Evolutionary conservation across 129 eudicot genomes (phyloP).

Genomic region (Lonicera japonica): DNA sequence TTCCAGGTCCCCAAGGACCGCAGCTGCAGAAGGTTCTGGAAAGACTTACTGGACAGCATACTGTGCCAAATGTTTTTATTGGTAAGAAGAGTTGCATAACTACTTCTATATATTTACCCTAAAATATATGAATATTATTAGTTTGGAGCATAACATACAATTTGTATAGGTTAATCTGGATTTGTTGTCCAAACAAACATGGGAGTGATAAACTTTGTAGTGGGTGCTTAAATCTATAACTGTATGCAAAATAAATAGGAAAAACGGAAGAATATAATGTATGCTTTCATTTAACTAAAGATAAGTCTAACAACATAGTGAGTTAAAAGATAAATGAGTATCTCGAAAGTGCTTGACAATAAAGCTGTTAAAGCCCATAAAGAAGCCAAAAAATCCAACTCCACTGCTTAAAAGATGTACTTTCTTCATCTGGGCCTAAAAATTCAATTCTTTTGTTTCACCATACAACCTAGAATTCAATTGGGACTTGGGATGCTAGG

Average conservation of each 20-base stretch:
- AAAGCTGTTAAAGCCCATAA: neutral
- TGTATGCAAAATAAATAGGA: neutral
- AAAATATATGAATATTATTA: neutral
- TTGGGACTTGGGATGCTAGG: too few relatives aligned
- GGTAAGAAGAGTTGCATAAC: conserved; percentile 41
- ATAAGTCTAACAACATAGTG: neutral
- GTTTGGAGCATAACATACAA: neutral
- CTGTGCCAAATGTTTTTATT: conserved; percentile 91
- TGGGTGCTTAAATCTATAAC: neutral
- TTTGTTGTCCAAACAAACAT: neutral
- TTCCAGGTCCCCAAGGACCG: conserved; percentile 80
- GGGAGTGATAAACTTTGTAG: neutral
- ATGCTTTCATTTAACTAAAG: neutral
- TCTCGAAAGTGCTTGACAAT: neutral
- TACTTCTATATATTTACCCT: neutral
- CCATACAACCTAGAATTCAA: too few relatives aligned
- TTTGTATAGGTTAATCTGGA: neutral
- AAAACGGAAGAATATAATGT: too few relatives aligned
- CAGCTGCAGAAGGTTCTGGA: conserved; percentile 80
- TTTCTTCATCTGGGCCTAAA: too few relatives aligned
- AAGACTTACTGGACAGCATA: conserved; percentile 81
- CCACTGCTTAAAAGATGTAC: too few relatives aligned
- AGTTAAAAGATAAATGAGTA: neutral
- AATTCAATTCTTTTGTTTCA: too few relatives aligned
- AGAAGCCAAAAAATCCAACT: too few relatives aligned